Base-by-base conservation (phyloP, 805 yeast genomes). In the Dipodascopsis uninucleata region DNA sequence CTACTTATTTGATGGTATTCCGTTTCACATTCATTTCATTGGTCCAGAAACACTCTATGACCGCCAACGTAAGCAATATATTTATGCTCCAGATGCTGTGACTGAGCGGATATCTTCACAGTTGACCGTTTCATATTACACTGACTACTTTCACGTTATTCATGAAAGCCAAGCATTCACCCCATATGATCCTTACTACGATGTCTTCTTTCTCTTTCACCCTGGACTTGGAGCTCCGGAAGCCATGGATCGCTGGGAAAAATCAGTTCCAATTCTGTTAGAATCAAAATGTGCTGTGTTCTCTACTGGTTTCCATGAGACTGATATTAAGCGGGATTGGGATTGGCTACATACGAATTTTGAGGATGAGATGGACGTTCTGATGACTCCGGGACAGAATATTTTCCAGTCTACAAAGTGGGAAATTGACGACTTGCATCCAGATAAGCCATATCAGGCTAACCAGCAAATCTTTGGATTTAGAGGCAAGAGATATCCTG, bases 111-210 rank as follows among this genome's bases (percentile, higher is more conserved):
- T 83, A 37, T 5, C 38, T 6, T 50, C 57, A 17, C 79, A 81
- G 41, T 64, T 93, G 58, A 72, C 84, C 22, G 74, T 89, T 56
- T 77, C 82, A 46, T 82, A 83, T 68, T 95, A 89, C 66, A 87
- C 97, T 1, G 84, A 85, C 58, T 89, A 82, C 66, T 93, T 93
- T 79, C 87, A 88, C 61, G 90, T 84, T 31, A 73, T 84, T 50
- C 95, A 93, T 67, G 88, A 88, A 59, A 81, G 86, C 38, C 93
- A 89, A 59, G 97, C 90, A 67, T 85, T 93, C 64, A 86, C 87
- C 80, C 98, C 98, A 4, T 93, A 89, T 65, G 98, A 93, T 65
- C 98, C 99, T 35, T 93, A 90, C 66, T 75, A 86, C 62, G 98
- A 93, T 63, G 78, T 79, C 22, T 93, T 93, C 67, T 88, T 87